phyloP scores from a whole-genome alignment of 1,284 basidiomycete genomes.

The Farysia itapuensis region DNA sequence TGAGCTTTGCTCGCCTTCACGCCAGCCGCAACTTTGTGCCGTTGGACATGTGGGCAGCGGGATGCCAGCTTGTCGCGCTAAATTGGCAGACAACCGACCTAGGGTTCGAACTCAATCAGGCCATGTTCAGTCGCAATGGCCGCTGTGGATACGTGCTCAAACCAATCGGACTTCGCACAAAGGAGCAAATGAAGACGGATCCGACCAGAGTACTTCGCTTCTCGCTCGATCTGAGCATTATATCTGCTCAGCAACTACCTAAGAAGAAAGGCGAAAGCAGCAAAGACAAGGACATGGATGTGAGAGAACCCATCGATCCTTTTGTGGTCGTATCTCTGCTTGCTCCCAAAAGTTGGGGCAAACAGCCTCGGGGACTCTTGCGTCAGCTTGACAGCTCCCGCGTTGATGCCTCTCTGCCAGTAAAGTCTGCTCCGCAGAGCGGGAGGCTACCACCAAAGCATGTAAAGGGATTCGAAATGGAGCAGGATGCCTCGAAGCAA shows the following conservation, averaged over 20 bases:
- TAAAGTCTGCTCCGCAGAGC: neutral
- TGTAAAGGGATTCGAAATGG: no score
- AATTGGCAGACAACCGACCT: constrained; percentile 86
- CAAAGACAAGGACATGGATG: constrained; percentile 31
- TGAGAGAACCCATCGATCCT: constrained; percentile 41
- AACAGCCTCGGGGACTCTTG: constrained; percentile 25
- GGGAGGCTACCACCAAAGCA: neutral
- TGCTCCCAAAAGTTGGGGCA: constrained; percentile 45
- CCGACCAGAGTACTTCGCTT: constrained; percentile 28
- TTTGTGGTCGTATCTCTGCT: constrained; percentile 42
- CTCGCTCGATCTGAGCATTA: constrained; percentile 62
- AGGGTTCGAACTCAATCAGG: constrained; percentile 80
- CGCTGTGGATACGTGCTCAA: constrained; percentile 87
- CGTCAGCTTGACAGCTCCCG: constrained; percentile 6
- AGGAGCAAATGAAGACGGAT: constrained; percentile 54
- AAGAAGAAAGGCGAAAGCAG: constrained; percentile 27
- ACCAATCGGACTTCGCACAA: constrained; percentile 73
- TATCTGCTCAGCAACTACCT: constrained; percentile 92
- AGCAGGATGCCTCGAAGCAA: neutral
- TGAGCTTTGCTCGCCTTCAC: constrained; percentile 61
- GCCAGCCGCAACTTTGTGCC: constrained; percentile 78
- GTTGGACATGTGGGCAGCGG: constrained; percentile 83
- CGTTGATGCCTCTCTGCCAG: neutral
- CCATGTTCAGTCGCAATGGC: constrained; percentile 88
- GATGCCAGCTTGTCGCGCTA: constrained; percentile 89